phyloP scores from a whole-genome alignment of 441 rosid genomes.

The Populus hybrid region DNA sequence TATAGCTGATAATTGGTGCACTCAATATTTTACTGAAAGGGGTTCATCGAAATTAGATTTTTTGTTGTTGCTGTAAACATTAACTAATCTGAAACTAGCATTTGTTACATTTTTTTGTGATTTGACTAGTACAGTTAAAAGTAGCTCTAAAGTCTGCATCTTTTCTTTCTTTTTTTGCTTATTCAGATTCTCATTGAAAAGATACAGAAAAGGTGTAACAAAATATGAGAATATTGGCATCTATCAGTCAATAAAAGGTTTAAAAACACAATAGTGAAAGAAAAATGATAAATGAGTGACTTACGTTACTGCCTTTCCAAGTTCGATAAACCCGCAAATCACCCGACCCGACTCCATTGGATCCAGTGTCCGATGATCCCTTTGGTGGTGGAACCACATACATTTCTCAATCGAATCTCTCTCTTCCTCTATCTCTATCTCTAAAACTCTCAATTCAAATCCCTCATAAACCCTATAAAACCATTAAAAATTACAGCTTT shows the following conservation, averaged over 20 bases:
- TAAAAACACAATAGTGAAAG: background rate
- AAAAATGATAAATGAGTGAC: conserved; percentile 2
- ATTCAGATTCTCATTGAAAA: background rate
- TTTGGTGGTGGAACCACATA: conserved; percentile 59
- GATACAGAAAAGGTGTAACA: background rate
- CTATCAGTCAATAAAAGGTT: background rate
- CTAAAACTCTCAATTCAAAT: background rate
- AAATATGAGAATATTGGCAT: background rate
- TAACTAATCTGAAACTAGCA: background rate
- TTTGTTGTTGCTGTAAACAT: background rate
- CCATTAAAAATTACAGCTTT: background rate
- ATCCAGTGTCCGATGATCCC: conserved; percentile 29
- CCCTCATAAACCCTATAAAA: background rate
- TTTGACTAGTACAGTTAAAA: background rate
- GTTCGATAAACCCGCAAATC: conserved; percentile 57
- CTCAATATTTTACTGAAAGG: background rate
- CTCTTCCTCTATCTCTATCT: background rate
- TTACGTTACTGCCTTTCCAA: conserved; percentile 90
- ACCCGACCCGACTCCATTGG: conserved; percentile 26
- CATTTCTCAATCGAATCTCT: conserved; percentile 35
- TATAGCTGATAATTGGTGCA: background rate
- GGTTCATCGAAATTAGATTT: background rate
- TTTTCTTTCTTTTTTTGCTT: background rate
- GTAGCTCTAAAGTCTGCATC: background rate
- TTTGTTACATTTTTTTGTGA: background rate